phyloP scores from a whole-genome alignment of 371 early-diverging fungal genomes.

The Syncephalastrum monosporum region DNA sequence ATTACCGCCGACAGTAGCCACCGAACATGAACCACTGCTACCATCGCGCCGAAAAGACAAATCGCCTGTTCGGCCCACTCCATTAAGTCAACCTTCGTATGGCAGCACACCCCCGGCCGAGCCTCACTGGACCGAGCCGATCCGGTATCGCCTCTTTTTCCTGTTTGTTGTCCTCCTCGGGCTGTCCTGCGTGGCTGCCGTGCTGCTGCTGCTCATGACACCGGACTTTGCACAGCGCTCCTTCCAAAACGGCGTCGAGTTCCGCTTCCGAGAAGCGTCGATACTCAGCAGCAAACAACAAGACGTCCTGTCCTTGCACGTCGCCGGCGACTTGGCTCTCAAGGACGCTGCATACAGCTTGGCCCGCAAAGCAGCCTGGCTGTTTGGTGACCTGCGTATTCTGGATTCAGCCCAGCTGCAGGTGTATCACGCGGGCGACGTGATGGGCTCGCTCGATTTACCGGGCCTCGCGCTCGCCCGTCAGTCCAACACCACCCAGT shows the following conservation, averaged over 20 bases:
- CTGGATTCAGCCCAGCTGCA: slow-evolving; percentile 15
- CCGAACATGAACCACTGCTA: no score
- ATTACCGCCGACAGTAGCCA: no score
- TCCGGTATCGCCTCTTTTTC: slow-evolving; percentile 12
- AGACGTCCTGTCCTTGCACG: slow-evolving; percentile 37
- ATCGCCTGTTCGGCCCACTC: no score
- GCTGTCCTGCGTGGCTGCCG: slow-evolving; percentile 8
- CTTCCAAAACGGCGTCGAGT: slow-evolving; percentile 28
- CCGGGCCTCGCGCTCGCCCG: slow-evolving; percentile 27
- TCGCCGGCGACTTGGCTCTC: slow-evolving; percentile 33
- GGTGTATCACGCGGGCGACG: slow-evolving; percentile 14
- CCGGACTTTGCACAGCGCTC: slow-evolving; percentile 50
- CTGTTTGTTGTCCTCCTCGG: slow-evolving; percentile 15
- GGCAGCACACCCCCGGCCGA: no score
- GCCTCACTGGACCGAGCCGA: no score
- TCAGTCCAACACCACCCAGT: slow-evolving; percentile 19
- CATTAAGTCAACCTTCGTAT: no score
- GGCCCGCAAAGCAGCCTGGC: slow-evolving; percentile 14
- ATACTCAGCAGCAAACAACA: slow-evolving; percentile 28
- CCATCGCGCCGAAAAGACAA: no score
- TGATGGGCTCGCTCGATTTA: slow-evolving; percentile 37
- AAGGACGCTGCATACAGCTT: slow-evolving; percentile 21
- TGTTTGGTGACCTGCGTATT: slow-evolving; percentile 35
- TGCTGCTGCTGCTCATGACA: slow-evolving; percentile 29
- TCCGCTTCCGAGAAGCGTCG: slow-evolving; percentile 33